Conservation (phyloP, 2,329 filamentous ascomycete species). For the Calonectria hongkongensis region DNA sequence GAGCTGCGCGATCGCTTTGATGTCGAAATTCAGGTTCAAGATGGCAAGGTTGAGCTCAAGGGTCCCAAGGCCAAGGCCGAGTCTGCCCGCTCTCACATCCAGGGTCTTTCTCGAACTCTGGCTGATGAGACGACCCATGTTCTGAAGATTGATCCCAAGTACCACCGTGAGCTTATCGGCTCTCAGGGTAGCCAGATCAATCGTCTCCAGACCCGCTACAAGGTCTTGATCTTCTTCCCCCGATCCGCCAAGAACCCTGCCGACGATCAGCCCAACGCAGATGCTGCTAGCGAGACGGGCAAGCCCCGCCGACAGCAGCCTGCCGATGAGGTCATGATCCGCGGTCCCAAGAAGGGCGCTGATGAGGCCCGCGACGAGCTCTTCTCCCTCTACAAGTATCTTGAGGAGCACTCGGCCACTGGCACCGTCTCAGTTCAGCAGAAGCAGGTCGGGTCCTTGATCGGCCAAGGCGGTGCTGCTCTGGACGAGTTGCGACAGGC, state of each 20-base stretch:
- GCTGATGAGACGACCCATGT: constrained; percentile 93
- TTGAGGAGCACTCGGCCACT: constrained; percentile 89
- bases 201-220: constrained; percentile 92
- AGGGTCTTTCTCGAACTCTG: constrained; percentile 85
- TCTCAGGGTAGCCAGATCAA: constrained; percentile 91
- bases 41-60: constrained; percentile 96
- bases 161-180: constrained; percentile 95
- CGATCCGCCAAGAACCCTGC: constrained; percentile 74
- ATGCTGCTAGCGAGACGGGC: constrained; percentile 80
- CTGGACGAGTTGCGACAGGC: constrained; percentile 92
- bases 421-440: constrained; percentile 90
- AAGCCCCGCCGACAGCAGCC: constrained; percentile 83
- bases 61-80: constrained; percentile 97
- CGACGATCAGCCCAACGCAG: constrained; percentile 83
- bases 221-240: constrained; percentile 97
- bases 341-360: constrained; percentile 93
- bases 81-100: constrained; percentile 87
- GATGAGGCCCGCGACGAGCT: constrained; percentile 95
- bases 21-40: constrained; percentile 89
- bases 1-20: constrained; percentile 81
- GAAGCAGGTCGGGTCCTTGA: constrained; percentile 93
- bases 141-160: constrained; percentile 94
- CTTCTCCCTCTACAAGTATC: constrained; percentile 89
- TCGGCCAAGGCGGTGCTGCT: constrained; percentile 91
- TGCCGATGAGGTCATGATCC: constrained; percentile 91